These are phyloP conservation scores for Amanita jacksonii DNA, from an alignment of 768 basidiomycete species.

Conservation along the genomic window DNA sequence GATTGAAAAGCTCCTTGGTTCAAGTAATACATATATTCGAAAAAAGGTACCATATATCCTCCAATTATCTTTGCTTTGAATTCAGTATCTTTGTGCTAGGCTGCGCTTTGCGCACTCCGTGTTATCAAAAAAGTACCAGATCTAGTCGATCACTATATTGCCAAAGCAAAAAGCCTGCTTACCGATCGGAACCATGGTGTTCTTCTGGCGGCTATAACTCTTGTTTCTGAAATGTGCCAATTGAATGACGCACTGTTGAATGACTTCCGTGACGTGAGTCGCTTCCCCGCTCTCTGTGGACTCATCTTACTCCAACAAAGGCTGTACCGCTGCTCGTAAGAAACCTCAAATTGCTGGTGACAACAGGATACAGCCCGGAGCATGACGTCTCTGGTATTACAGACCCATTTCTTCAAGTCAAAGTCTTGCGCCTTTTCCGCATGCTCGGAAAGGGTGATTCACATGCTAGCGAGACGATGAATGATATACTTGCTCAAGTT, in stretches of 20 bases:
- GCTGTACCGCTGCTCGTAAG: slow-evolving; percentile 90
- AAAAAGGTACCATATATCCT: slow-evolving; percentile 64
- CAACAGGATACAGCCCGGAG: slow-evolving; percentile 96
- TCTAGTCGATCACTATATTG: slow-evolving; percentile 83
- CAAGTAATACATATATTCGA: slow-evolving; percentile 96
- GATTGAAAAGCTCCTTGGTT: slow-evolving; percentile 94
- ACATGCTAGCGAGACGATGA: slow-evolving; percentile 92
- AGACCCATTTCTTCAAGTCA: slow-evolving; percentile 91
- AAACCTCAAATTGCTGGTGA: slow-evolving; percentile 88
- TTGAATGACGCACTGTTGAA: slow-evolving; percentile 61
- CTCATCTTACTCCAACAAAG: slow-evolving; percentile 31
- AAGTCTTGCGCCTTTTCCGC: slow-evolving; percentile 81
- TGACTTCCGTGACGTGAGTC: slow-evolving; percentile 82
- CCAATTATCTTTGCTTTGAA: background rate
- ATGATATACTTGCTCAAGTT: slow-evolving; percentile 83
- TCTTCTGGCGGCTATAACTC: slow-evolving; percentile 85
- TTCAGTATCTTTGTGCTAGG: slow-evolving; percentile 36
- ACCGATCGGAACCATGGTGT: slow-evolving; percentile 98
- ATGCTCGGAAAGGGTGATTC: slow-evolving; percentile 81
- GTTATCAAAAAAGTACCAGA: slow-evolving; percentile 96
- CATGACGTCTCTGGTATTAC: slow-evolving; percentile 99
- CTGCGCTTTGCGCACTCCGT: slow-evolving; percentile 88
- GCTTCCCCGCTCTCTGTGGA: background rate
- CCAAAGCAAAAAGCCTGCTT: slow-evolving; percentile 82
- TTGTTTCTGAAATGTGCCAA: slow-evolving; percentile 92